Evolutionary conservation across 176 grass and related monocot species (phyloP).

Genomic region (Puya raimondii): DNA sequence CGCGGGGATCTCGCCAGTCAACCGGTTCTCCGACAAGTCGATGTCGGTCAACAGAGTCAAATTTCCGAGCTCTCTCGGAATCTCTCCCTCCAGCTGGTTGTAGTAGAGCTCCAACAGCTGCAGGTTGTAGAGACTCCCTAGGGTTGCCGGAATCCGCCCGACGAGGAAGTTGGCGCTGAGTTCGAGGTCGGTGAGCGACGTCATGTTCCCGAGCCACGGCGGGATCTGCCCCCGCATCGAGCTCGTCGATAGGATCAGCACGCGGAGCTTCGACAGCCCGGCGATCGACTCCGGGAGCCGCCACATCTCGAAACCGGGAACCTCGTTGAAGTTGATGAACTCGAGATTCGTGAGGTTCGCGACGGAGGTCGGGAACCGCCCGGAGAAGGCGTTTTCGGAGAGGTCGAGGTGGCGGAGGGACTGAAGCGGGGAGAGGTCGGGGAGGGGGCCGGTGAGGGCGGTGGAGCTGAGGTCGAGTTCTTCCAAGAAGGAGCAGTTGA

Average conservation of each 20-base stretch:
- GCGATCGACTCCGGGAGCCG: slow-evolving; percentile 35
- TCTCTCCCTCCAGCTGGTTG: slow-evolving; percentile 43
- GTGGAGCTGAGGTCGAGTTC: slow-evolving; percentile 65
- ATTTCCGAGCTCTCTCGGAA: slow-evolving; percentile 70
- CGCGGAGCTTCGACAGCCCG: slow-evolving; percentile 28
- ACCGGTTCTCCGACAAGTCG: slow-evolving; percentile 74
- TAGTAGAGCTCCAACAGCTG: slow-evolving; percentile 90
- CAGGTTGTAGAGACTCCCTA: slow-evolving; percentile 36
- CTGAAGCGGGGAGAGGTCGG: slow-evolving; percentile 44
- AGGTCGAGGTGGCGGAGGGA: slow-evolving; percentile 49
- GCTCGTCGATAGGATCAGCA: slow-evolving; percentile 77
- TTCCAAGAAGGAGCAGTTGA: slow-evolving; percentile 60
- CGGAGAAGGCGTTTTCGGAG: slow-evolving; percentile 59
- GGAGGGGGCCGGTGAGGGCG: slow-evolving; percentile 43
- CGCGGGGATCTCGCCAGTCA: slow-evolving; percentile 51
- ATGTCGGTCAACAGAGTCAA: slow-evolving; percentile 61
- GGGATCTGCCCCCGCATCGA: slow-evolving; percentile 59
- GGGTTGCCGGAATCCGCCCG: slow-evolving; percentile 39
- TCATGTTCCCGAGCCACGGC: slow-evolving; percentile 87
- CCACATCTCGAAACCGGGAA: slow-evolving; percentile 69
- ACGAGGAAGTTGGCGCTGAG: slow-evolving; percentile 61
- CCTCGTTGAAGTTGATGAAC: slow-evolving; percentile 78
- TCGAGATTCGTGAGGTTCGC: slow-evolving; percentile 45
- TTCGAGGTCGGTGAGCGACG: slow-evolving; percentile 74
- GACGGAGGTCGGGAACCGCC: slow-evolving; percentile 59